Base-by-base conservation (phyloP, 2,329 filamentous ascomycete genomes). In the Dothidotthia symphoricarpi region DNA sequence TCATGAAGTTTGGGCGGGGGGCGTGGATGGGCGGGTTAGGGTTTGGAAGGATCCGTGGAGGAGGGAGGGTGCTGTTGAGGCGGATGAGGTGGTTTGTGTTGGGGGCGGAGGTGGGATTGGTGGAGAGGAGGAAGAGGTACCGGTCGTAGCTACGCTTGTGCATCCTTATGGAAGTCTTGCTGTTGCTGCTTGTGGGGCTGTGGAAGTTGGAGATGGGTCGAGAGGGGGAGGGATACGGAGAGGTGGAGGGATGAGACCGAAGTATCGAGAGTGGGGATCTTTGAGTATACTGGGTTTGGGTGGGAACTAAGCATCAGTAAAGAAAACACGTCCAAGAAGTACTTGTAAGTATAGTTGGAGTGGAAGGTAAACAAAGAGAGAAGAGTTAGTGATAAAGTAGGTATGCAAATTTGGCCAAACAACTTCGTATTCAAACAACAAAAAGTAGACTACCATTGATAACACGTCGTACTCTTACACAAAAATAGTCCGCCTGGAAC, bases 1-100 rank as follows among this genome's bases (percentile, higher is more conserved):
- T 7, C 69, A 75, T 49, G 76, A 82, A 51, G 61, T 83, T 14
- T 82, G 78, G 78, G 72, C 67, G 30, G 81, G 81, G 8, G 79
- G 78, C 0, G 70, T 61, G 1, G 80, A 83, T 65, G 80, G 81
- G 0, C 52, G 50, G 13, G 67, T 78, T 37, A 67, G 75, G 40
- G 64, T 67, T 6, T 69, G 66, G 66, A 46, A 41, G 13, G 57
- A 64, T 49, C 57, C 65, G 24, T 56, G 48, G 19, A 11, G 39
- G 25, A 53, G 43, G 24, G 57, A 64, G 19, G 64, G 63, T 1
- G 48, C 45, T 6, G 46, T 67, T n/a, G 36, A 57, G 36, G 69
- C 75, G 2, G 66, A 69, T 43, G 50, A 61, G 25, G 53, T 53
- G 13, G 29, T 64, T 3, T 22, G 34, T 10, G 49, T 62, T 1